Percentiles rank a stretch among this genome's conserved stretches.
Evolutionary conservation across 2,329 filamentous ascomycete species (phyloP).

Genomic region (Trichoderma koningiopsis): DNA sequence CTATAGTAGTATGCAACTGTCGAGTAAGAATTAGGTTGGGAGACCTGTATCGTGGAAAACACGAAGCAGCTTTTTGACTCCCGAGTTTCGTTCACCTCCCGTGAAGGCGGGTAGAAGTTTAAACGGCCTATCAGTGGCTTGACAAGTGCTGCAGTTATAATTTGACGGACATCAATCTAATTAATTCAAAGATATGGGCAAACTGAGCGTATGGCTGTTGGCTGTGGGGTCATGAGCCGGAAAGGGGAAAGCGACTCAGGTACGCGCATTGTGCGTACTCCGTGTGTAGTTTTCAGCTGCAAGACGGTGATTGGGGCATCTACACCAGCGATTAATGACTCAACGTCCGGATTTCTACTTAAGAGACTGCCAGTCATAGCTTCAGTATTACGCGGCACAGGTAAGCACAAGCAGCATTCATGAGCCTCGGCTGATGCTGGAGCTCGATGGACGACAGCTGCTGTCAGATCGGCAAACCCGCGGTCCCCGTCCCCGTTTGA

Average conservation of each 20-base stretch:
- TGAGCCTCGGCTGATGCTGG: not conserved
- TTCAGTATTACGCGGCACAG: not conserved
- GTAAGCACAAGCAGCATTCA: not conserved
- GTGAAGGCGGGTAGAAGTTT: not conserved
- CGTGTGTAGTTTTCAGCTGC: not conserved
- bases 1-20: not conserved
- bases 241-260: not conserved
- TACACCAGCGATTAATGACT: not conserved
- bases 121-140: not conserved
- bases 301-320: not conserved
- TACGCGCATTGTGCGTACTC: not conserved
- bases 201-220: not conserved
- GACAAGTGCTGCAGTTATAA: not conserved
- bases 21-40: not conserved
- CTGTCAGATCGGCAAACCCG: constrained; percentile 1
- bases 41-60: not conserved
- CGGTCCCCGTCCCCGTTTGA: not conserved
- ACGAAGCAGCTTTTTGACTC: not conserved
- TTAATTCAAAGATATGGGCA: not conserved
- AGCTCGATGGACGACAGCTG: not conserved
- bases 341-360: not conserved
- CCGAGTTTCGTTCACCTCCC: not conserved
- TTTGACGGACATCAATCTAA: not conserved
- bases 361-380: not conserved
- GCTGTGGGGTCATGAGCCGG: not conserved